These are phyloP conservation scores for Melastoma malabathricum DNA, from an alignment of 345 rosid genomes.

Conservation along the genomic window DNA sequence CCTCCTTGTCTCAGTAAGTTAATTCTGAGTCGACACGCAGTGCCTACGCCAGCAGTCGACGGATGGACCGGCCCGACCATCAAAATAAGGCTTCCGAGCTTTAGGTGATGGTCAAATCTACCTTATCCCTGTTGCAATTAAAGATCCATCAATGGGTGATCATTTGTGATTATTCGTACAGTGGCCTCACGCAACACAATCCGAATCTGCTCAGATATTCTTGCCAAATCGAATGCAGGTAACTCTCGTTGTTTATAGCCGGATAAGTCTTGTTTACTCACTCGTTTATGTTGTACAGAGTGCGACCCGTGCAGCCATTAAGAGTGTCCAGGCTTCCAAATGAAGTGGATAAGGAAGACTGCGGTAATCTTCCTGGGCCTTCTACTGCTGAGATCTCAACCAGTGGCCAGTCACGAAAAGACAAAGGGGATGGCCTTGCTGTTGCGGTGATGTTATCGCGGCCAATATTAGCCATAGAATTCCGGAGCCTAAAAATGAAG, in stretches of 20 bases:
- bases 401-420: constrained; percentile 13
- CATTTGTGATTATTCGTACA: constrained; percentile 20
- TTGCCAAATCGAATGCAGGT: constrained; percentile 85
- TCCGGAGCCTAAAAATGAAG: constrained; percentile 58
- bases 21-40: constrained; percentile 13
- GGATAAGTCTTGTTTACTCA: background rate
- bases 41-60: constrained; percentile 19
- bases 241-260: background rate
- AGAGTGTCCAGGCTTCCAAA: constrained; percentile 22
- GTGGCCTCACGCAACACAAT: constrained; percentile 59
- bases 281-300: constrained; percentile 16
- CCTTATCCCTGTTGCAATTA: constrained; percentile 2
- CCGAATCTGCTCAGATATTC: constrained; percentile 68
- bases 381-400: constrained; percentile 5
- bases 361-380: constrained; percentile 7
- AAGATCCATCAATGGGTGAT: background rate
- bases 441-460: constrained; percentile 55
- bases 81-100: constrained; percentile 80
- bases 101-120: constrained; percentile 34
- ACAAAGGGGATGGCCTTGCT: constrained; percentile 25
- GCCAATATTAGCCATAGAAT: constrained; percentile 68
- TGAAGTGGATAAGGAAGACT: constrained; percentile 15
- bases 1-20: background rate
- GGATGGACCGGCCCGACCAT: constrained; percentile 57
- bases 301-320: constrained; percentile 48